Evolutionary conservation across 768 basidiomycete species (phyloP).

Genomic region (Lyophyllum semitale): DNA sequence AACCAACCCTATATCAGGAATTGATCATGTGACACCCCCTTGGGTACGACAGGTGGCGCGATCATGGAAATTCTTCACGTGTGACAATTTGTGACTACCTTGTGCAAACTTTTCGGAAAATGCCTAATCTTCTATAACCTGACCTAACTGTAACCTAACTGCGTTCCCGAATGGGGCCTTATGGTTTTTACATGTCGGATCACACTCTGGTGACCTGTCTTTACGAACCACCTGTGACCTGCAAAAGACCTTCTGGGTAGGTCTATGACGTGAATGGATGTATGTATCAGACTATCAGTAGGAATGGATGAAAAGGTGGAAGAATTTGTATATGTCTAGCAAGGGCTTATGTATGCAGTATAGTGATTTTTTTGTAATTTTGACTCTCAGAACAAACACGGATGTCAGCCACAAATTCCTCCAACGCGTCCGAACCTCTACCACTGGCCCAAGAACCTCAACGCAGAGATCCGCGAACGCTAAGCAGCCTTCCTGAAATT

Average conservation of each 20-base stretch:
- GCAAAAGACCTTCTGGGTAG: slow-evolving; percentile 27
- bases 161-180: too few species aligned
- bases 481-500: slow-evolving; percentile 70
- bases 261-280: slow-evolving; percentile 28
- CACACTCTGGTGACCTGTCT: slow-evolving; percentile 32
- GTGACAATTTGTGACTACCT: too few species aligned
- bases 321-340: neutral
- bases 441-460: neutral
- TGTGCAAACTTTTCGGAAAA: too few species aligned
- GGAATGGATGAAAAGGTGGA: too few species aligned
- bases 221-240: slow-evolving; percentile 25
- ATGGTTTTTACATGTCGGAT: slow-evolving; percentile 48
- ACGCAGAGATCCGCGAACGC: slow-evolving; percentile 37
- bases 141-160: too few species aligned
- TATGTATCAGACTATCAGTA: too few species aligned
- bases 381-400: neutral
- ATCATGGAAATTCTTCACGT: too few species aligned
- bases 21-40: too few species aligned
- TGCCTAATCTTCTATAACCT: too few species aligned
- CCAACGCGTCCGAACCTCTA: neutral
- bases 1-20: too few species aligned
- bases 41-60: too few species aligned
- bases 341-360: neutral
- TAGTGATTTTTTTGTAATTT: neutral
- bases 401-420: slow-evolving; percentile 5